Base-by-base conservation (phyloP, 2,329 filamentous ascomycete species). In the Penicillium vulpinum region DNA sequence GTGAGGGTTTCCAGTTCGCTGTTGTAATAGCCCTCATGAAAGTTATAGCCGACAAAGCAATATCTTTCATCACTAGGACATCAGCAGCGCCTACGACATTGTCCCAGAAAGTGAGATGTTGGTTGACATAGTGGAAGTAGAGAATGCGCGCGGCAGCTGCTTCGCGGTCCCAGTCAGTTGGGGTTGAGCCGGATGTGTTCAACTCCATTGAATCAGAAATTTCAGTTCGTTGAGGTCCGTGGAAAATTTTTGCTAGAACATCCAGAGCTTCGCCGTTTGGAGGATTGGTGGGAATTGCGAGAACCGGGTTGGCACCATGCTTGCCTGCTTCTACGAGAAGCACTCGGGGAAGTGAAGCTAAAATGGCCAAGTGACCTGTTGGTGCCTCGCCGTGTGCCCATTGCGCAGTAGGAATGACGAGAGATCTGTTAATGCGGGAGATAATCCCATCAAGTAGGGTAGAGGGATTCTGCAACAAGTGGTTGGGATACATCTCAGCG, bases 361-460 rank as follows among this genome's bases (percentile, higher is more conserved):
- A 72, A n/a, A 87, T 75, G 59, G 78, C 79, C 8, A 86, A 75
- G 59, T 85, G 82, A 51, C 81, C 78, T 18, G 79, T 79, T 10
- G 83, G 83, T n/a, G 78, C 78, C 29, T 81, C 78, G 1, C 75
- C 76, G 55, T 82, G 81, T 8, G 82, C 82, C 81, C 80, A 83
- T 58, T 78, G 77, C 3, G 69, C 69, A 0, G 78, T 72, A 4
- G 77, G 75, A 6, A 81, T 73, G 26, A 75, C 67, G 28, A 83
- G 67, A 28, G 80, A 77, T 39, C 74, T 69, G 16, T 75, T 69
- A 10, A 85, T 75, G 21, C 79, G 77, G n/a, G 73, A 67, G 15
- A 81, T 72, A 41, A 85, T 78, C 21, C 72, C 70, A 41, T 78
- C 72, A 40, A 80, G 70, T 10, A 77, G 45, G 46, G 78, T 71